Evolutionary conservation across 169 alveolate species (phyloP), one percentile per base, ranked within the genome.

Genomic region (Sarcocystis neurona): DNA sequence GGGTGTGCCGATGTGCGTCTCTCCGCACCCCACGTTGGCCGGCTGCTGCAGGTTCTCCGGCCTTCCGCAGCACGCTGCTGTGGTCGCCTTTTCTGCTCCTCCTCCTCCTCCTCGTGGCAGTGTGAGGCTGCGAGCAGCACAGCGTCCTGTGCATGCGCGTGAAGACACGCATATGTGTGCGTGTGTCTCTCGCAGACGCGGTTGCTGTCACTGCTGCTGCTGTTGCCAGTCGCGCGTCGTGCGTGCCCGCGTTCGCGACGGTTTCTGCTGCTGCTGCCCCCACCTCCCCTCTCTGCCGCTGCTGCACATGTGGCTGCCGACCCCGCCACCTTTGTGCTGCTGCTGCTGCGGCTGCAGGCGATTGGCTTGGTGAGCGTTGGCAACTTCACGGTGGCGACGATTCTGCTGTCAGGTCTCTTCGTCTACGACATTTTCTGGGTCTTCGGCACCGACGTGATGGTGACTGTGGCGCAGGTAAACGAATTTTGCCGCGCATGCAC

Each of bases 381-480:
- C 2, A 95, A 94, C 90, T 97, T 96, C 92, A 95, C 95, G 86
- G 95, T 95, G 50, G 98, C 98, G 48, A 93, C 93, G 80, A 93
- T 96, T 50, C 88, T 97, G 89, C 94, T 97, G 34, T 80, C 88
- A 80, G 97, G 98, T 41, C 92, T 97, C 79, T 97, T 97, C 84
- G 94, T 97, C 77, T 97, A 97, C 89, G 99, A 97, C 91, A 96
- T 97, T 34, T 96, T 97, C 94, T 97, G 98, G 97, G 99, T 97
- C 34, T 97, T 96, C 90, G 98, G 98, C 53, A 97, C 99, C 63
- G 98, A 97, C 85, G 98, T 97, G 32, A 97, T 97, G 99, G 97
- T 96, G 1, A 96, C 98, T 0, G 99, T 97, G 34, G 99, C 99
- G 6, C 96, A 89, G 89, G 92, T 82, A 39, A 94, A 91, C 79